Base-by-base conservation (phyloP, 2,329 filamentous ascomycete genomes). In the Clonostachys solani region DNA sequence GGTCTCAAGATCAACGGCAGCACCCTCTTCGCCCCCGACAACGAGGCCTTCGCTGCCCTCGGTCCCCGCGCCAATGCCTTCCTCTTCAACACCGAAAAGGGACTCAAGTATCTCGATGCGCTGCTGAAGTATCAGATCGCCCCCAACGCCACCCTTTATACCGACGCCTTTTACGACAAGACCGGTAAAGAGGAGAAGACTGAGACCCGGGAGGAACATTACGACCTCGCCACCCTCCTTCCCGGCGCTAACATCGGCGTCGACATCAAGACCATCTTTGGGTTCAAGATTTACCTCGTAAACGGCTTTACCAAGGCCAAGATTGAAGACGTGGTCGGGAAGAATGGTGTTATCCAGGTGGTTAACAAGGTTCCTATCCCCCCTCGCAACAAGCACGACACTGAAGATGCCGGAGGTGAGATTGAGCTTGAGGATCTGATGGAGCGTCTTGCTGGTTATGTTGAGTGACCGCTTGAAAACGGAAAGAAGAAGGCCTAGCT, bases 341-440 rank as follows among this genome's bases (percentile, higher is more conserved):
- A 77, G 58, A 88, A 96, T 60, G 92, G 92, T 33, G 90, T 92
- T 13, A 79, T 95, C 36, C 92, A 96, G 48, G 83, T 92, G 15
- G 73, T 94, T 0, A 75, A 78, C 43, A 76, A 76, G 48, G 81
- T 96, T 0, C 68, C 95, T 48, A 81, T 96, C 52, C 92, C 92
- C 40, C 89, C 90, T 2, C 75, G 74, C 51, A 47, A 58, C 19
- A 51, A 50, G 43, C 47, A 52, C 0, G 44, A 47, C 38, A 44
- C 52, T 5, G 40, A 47, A 16, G 44, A 43, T 3, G 23, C 33
- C 4, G 34, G 42, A 12, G 33, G 33, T 16, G 16, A 23, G 9
- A 59, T 66, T 12, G 57, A 52, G 2, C 55, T 64, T 6, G 56
- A 61, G 18, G 60, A 64, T 2, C 48, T 66, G 2, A 60, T 55